These are phyloP conservation scores for Dipteronia dyeriana DNA, from an alignment of 345 rosid species.

Conservation along the genomic window DNA sequence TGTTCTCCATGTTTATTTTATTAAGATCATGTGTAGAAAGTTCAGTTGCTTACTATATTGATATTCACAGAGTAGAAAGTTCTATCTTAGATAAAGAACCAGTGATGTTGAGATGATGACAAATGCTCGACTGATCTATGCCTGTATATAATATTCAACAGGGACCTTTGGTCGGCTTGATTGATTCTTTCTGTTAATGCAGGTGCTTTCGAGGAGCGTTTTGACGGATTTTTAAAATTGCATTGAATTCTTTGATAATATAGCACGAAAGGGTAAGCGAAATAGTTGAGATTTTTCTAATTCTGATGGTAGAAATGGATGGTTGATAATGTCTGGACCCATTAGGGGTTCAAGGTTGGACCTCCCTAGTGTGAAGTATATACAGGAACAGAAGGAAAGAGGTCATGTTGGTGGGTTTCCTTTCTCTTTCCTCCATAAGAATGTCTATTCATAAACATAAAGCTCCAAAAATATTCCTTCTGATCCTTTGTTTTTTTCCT, in stretches of 20 bases:
- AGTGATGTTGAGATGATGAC: background rate
- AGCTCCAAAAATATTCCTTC: conserved; percentile 38
- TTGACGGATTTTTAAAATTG: background rate
- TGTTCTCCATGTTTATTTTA: background rate
- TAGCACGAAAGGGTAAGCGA: background rate
- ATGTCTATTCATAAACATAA: conserved; percentile 19
- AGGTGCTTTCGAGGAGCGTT: background rate
- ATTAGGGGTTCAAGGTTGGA: background rate
- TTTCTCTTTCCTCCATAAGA: conserved; percentile 15
- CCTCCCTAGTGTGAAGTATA: background rate
- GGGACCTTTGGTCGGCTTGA: background rate
- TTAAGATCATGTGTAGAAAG: background rate
- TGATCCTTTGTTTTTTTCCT: conserved; percentile 34
- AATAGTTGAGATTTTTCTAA: background rate
- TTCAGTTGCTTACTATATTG: background rate
- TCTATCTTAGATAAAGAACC: background rate
- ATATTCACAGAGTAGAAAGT: background rate
- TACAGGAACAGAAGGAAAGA: conserved; percentile 6
- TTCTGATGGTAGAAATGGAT: conserved; percentile 10
- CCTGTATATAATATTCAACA: conserved; percentile 5
- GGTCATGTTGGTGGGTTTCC: conserved; percentile 21
- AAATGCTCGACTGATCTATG: background rate
- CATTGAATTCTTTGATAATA: background rate
- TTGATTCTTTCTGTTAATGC: background rate
- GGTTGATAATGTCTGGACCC: conserved; percentile 13